phyloP scores from a whole-genome alignment of 208 protist genomes.

The Angomonas desouzai region DNA sequence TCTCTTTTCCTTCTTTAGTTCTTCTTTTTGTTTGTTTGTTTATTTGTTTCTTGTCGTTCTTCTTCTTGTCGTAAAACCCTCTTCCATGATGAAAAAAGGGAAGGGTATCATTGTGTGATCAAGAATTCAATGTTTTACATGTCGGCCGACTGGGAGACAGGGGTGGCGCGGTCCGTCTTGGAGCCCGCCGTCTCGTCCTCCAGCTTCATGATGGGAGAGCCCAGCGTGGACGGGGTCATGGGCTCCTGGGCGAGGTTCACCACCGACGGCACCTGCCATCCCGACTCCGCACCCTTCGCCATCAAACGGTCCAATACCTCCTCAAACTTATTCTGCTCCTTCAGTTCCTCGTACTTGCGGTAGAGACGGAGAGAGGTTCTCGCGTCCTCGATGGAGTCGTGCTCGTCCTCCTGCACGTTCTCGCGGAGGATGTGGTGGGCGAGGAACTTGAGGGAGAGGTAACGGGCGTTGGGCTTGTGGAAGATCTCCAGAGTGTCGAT shows the following conservation, averaged over 20 bases:
- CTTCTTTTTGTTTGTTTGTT: conserved; percentile 7
- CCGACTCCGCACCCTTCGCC: conserved; percentile 82
- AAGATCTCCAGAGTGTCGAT: conserved; percentile 97
- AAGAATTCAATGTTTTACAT: conserved; percentile 10
- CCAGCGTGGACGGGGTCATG: conserved; percentile 40
- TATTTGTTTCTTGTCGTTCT: conserved; percentile 9
- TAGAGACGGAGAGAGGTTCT: conserved; percentile 91
- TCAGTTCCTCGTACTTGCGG: conserved; percentile 78
- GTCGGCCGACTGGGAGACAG: conserved; percentile 3
- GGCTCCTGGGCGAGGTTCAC: conserved; percentile 44
- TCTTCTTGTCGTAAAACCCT: too few relatives aligned
- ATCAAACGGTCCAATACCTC: conserved; percentile 77
- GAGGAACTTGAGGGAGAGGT: conserved; percentile 93
- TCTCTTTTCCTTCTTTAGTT: conserved; percentile 8
- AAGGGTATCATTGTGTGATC: background rate
- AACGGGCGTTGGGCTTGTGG: conserved; percentile 81
- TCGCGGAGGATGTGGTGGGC: conserved; percentile 92
- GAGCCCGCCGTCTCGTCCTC: conserved; percentile 15
- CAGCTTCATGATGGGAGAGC: conserved; percentile 47
- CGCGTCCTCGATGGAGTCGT: conserved; percentile 96
- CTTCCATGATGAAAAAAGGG: too few relatives aligned
- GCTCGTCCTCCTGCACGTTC: conserved; percentile 93
- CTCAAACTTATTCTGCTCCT: conserved; percentile 73
- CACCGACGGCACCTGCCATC: conserved; percentile 87
- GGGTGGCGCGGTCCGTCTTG: conserved; percentile 2